Conservation (phyloP, 228 moss, liverwort and hornwort species). For the Sphagnum fallax region DNA sequence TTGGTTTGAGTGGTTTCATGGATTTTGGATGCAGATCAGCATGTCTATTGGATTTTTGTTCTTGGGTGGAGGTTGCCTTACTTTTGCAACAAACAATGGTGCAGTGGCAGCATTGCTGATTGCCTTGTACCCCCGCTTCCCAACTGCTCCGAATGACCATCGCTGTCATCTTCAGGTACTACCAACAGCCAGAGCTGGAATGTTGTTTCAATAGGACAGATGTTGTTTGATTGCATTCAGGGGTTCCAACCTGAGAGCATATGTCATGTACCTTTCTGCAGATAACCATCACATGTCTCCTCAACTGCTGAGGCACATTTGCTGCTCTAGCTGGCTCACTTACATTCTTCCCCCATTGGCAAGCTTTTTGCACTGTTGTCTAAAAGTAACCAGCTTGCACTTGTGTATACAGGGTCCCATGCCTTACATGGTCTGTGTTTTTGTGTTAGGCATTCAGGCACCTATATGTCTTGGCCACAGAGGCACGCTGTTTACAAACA, state of each 20-base stretch:
- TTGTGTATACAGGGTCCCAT: too few relatives aligned
- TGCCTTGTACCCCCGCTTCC: constrained; percentile 92
- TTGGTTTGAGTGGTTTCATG: not conserved
- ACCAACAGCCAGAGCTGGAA: too few relatives aligned
- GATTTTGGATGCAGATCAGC: constrained; percentile 18
- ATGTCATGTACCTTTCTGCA: too few relatives aligned
- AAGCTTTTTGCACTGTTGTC: too few relatives aligned
- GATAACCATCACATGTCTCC: too few relatives aligned
- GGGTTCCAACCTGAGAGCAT: too few relatives aligned
- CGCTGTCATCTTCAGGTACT: constrained; percentile 76
- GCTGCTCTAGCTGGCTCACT: too few relatives aligned
- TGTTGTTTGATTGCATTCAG: too few relatives aligned
- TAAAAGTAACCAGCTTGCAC: too few relatives aligned
- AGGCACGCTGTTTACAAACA: constrained; percentile 94
- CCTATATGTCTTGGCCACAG: constrained; percentile 88
- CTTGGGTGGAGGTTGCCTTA: constrained; percentile 83
- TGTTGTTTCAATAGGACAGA: too few relatives aligned
- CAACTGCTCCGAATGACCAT: constrained; percentile 82
- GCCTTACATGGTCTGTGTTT: not conserved
- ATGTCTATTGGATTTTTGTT: constrained; percentile 97
- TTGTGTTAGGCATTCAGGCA: constrained; percentile 74
- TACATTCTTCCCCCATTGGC: too few relatives aligned
- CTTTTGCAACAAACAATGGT: constrained; percentile 91
- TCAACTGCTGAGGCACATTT: too few relatives aligned
- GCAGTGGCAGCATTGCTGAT: constrained; percentile 91